phyloP scores from a whole-genome alignment of 2,329 filamentous ascomycete species.

The Alternaria solani region DNA sequence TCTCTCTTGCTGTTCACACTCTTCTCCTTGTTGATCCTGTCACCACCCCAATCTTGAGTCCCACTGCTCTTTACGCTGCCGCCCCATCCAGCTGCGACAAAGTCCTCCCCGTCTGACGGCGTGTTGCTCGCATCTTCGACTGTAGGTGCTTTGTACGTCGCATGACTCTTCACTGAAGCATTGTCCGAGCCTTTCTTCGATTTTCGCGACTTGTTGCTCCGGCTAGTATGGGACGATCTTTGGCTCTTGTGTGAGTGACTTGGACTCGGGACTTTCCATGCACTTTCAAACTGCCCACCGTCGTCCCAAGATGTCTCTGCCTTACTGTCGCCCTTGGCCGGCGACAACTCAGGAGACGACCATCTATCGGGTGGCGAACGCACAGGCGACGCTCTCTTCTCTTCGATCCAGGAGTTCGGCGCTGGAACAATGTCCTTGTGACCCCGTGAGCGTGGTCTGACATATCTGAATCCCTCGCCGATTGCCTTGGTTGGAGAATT shows the following conservation, averaged over 20 bases:
- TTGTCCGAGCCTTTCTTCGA: conserved; percentile 6
- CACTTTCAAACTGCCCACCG: not conserved
- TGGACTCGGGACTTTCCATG: conserved; percentile 5
- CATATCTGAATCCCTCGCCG: conserved; percentile 3
- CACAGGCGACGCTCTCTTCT: conserved; percentile 4
- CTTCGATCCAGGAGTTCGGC: not conserved
- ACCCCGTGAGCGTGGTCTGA: not conserved
- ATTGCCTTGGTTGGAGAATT: not conserved
- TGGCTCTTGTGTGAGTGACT: conserved; percentile 4
- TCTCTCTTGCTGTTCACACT: not conserved
- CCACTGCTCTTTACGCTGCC: conserved; percentile 1
- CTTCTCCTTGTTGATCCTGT: not conserved
- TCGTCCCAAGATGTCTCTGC: conserved; percentile 2
- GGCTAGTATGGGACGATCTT: not conserved
- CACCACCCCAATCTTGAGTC: not conserved
- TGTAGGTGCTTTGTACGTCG: conserved; percentile 33
- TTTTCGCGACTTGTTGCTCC: not conserved
- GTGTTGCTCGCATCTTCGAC: conserved; percentile 30
- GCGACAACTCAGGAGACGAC: conserved; percentile 21
- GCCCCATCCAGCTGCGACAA: conserved; percentile 5
- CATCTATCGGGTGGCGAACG: conserved; percentile 17
- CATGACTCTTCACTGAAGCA: conserved; percentile 17
- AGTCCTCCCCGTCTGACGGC: conserved; percentile 11
- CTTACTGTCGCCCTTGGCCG: not conserved
- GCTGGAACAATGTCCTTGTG: not conserved